phyloP scores from a whole-genome alignment of 805 yeast genomes.

The Yarrowia sp. region DNA sequence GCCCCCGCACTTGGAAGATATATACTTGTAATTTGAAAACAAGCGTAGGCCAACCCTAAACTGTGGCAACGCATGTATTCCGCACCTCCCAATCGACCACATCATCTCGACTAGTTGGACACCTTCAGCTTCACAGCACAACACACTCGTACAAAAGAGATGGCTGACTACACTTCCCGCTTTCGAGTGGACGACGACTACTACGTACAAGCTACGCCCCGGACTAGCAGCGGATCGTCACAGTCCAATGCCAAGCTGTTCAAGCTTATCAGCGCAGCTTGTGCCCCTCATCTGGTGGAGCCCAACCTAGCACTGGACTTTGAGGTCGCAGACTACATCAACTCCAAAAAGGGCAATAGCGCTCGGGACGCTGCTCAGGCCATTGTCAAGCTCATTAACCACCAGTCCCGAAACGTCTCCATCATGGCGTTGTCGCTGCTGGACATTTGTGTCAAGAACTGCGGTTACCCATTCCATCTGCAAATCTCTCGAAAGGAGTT shows the following conservation, averaged over 20 bases:
- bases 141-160: not conserved
- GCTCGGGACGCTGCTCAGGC: constrained; percentile 92
- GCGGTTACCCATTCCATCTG: constrained; percentile 95
- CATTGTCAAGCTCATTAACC: constrained; percentile 76
- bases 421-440: constrained; percentile 71
- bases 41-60: constrained; percentile 16
- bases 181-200: constrained; percentile 23
- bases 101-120: not conserved
- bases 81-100: constrained; percentile 23
- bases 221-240: not conserved
- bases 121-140: not conserved
- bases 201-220: constrained; percentile 16
- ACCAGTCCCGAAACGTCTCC: constrained; percentile 77
- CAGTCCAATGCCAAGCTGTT: constrained; percentile 20
- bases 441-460: constrained; percentile 91
- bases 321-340: constrained; percentile 90
- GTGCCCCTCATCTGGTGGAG: constrained; percentile 74
- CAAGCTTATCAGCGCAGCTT: constrained; percentile 51
- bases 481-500: constrained; percentile 95
- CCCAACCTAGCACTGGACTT: constrained; percentile 86
- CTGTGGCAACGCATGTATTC: constrained; percentile 23
- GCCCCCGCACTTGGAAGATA: not conserved
- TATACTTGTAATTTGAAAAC: not conserved
- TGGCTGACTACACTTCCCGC: constrained; percentile 22
- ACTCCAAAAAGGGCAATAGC: constrained; percentile 83